A percentile compares a stretch with the other conserved stretches of the same genome.
phyloP scores from a whole-genome alignment of 2,329 filamentous ascomycete species.

The Trematosphaeria pertusa region DNA sequence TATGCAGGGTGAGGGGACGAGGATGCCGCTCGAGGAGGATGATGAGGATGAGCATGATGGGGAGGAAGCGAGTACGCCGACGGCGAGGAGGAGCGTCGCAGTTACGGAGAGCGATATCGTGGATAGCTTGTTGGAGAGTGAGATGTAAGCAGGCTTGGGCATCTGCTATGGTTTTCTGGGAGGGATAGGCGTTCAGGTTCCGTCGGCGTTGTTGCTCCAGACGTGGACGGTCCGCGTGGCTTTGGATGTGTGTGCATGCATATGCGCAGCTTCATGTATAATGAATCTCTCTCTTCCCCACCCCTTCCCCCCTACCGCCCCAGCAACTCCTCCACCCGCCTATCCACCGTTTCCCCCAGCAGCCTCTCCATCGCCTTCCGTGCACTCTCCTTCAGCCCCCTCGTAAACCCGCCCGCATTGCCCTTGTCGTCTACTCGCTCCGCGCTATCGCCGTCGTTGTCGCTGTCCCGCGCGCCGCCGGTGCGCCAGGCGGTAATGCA shows the following conservation, averaged over 20 bases:
- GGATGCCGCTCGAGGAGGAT: conserved; percentile 39
- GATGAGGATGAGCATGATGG: conserved; percentile 32
- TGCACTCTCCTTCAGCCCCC: conserved; percentile 5
- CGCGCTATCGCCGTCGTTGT: conserved; percentile 8
- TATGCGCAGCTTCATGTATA: too few species aligned
- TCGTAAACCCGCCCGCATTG: not conserved
- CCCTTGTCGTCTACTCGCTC: conserved; percentile 3
- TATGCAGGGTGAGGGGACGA: conserved; percentile 44
- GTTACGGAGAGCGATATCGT: conserved; percentile 46
- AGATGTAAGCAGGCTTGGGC: conserved; percentile 25
- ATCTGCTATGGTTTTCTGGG: too few species aligned
- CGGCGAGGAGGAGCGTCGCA: conserved; percentile 1
- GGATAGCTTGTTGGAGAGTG: conserved; percentile 40
- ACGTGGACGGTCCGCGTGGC: too few species aligned
- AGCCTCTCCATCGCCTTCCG: conserved; percentile 4
- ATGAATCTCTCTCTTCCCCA: not conserved
- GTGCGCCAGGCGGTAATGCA: conserved; percentile 4
- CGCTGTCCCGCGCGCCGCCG: conserved; percentile 5
- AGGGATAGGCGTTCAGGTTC: too few species aligned
- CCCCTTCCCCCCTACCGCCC: conserved; percentile 1
- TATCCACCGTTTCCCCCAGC: too few species aligned
- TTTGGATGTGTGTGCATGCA: too few species aligned
- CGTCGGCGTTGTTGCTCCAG: too few species aligned
- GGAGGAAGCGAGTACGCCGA: too few species aligned
- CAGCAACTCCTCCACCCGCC: conserved; percentile 4